phyloP scores from a whole-genome alignment of 164 flowering plant genomes.

The Aristolochia californica region DNA sequence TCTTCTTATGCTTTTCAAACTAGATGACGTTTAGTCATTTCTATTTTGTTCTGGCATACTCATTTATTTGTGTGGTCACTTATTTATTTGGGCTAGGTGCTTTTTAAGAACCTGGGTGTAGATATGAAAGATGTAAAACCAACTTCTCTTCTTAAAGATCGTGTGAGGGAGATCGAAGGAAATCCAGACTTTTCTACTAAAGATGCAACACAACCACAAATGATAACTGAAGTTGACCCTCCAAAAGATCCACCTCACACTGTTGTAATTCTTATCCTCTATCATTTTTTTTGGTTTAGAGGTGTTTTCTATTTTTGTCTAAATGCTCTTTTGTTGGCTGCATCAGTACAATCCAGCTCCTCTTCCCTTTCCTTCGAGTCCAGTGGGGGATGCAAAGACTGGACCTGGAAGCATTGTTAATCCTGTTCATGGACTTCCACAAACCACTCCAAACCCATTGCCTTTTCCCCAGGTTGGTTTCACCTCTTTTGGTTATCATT shows the following conservation, averaged over 20 bases:
- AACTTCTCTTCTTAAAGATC: slow-evolving; percentile 75
- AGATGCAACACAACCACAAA: slow-evolving; percentile 62
- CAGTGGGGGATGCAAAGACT: slow-evolving; percentile 66
- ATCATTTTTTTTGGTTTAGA: no score
- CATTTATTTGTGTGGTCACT: not conserved
- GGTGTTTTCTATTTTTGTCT: no score
- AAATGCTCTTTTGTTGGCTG: slow-evolving; percentile 9
- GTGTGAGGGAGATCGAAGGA: slow-evolving; percentile 75
- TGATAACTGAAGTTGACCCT: slow-evolving; percentile 56
- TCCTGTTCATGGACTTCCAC: slow-evolving; percentile 62
- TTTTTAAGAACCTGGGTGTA: slow-evolving; percentile 78
- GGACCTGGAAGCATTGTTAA: slow-evolving; percentile 53
- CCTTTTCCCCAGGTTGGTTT: slow-evolving; percentile 57
- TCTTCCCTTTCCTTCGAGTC: slow-evolving; percentile 51
- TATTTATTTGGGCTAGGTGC: slow-evolving; percentile 39
- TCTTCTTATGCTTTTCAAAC: no score
- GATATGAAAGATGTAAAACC: slow-evolving; percentile 83
- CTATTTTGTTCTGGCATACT: not conserved
- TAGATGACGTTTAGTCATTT: not conserved
- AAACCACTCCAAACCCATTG: slow-evolving; percentile 46
- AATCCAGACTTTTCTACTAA: slow-evolving; percentile 97
- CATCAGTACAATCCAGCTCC: slow-evolving; percentile 47
- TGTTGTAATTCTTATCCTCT: not conserved
- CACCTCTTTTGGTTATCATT: not conserved
- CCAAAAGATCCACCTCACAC: slow-evolving; percentile 34